Evolutionary conservation across 2,329 filamentous ascomycete species (phyloP).

Genomic region (Paraphaeosphaeria sporulosa): DNA sequence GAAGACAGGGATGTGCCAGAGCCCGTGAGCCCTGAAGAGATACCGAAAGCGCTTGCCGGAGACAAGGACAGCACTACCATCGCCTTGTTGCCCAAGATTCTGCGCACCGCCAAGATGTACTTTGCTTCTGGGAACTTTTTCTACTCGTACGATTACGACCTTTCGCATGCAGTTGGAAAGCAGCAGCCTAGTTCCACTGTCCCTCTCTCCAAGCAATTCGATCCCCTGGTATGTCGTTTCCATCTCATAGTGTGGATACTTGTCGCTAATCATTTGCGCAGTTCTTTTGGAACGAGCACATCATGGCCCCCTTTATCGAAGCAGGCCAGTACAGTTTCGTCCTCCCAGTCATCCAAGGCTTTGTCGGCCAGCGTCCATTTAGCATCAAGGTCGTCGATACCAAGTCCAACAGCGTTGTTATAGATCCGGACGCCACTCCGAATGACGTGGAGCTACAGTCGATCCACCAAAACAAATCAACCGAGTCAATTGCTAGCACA

Average conservation of each 20-base stretch:
- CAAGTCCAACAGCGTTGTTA: conserved; percentile 41
- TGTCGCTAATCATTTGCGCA: conserved; percentile 34
- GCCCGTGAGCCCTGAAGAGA: conserved; percentile 41
- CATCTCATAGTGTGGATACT: not conserved
- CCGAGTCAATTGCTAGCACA: conserved; percentile 25
- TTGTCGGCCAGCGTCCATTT: conserved; percentile 87
- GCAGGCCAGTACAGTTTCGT: conserved; percentile 74
- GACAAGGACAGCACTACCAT: conserved; percentile 42
- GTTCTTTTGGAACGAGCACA: conserved; percentile 91
- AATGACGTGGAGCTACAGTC: conserved; percentile 47
- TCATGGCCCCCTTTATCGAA: conserved; percentile 76
- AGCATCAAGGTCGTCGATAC: conserved; percentile 65
- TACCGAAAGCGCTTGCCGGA: conserved; percentile 44
- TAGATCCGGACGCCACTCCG: conserved; percentile 42
- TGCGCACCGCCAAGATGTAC: conserved; percentile 83
- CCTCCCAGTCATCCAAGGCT: conserved; percentile 90
- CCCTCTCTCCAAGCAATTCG: conserved; percentile 75
- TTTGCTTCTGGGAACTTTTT: conserved; percentile 87
- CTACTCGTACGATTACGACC: conserved; percentile 93
- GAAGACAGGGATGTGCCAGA: conserved; percentile 28
- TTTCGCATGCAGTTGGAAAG: conserved; percentile 71
- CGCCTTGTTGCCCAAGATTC: conserved; percentile 77
- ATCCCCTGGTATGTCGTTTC: conserved; percentile 64
- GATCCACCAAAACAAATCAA: conserved; percentile 38
- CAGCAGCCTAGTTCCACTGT: conserved; percentile 55